phyloP scores from a whole-genome alignment of 2,329 filamentous ascomycete species.

The Ascochyta koolunga region DNA sequence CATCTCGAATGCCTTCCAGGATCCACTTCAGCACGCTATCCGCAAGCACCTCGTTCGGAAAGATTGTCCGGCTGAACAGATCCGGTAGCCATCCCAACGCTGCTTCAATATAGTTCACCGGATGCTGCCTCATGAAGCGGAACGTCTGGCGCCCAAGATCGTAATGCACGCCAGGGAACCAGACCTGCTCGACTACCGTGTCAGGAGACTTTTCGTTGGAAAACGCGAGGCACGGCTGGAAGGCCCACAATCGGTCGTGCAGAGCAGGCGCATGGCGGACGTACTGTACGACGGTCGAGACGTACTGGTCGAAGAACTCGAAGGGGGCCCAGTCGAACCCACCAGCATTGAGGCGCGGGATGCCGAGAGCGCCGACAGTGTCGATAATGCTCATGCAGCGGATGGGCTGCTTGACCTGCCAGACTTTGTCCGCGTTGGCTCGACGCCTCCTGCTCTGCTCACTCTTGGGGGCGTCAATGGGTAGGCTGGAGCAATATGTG shows the following conservation, averaged over 20 bases:
- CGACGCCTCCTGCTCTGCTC: slow-evolving; percentile 27
- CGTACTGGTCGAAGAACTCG: slow-evolving; percentile 45
- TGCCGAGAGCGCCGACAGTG: slow-evolving; percentile 44
- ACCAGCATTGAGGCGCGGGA: slow-evolving; percentile 43
- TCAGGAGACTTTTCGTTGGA: slow-evolving; percentile 14
- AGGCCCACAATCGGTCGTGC: slow-evolving; percentile 45
- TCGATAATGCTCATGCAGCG: slow-evolving; percentile 44
- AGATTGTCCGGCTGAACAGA: slow-evolving; percentile 35
- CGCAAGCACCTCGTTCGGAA: slow-evolving; percentile 41
- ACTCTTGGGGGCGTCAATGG: slow-evolving; percentile 36
- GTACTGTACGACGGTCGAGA: slow-evolving; percentile 40
- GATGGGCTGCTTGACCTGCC: slow-evolving; percentile 40
- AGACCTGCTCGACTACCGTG: slow-evolving; percentile 33
- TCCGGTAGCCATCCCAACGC: slow-evolving; percentile 35
- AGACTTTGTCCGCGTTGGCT: slow-evolving; percentile 26
- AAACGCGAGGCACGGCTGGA: slow-evolving; percentile 41
- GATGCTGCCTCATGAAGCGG: slow-evolving; percentile 40
- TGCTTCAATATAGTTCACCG: slow-evolving; percentile 36
- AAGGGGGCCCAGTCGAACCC: slow-evolving; percentile 46
- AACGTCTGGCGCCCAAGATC: slow-evolving; percentile 46
- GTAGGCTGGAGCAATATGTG: slow-evolving; percentile 38
- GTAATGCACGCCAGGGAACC: slow-evolving; percentile 49
- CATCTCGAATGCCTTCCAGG: slow-evolving; percentile 31
- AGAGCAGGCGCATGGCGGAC: slow-evolving; percentile 42
- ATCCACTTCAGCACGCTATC: slow-evolving; percentile 42